A percentile compares a stretch with the other conserved stretches of the same genome.
phyloP scores from a whole-genome alignment of 352 stramenopile genomes.

The Pythium sp. region DNA sequence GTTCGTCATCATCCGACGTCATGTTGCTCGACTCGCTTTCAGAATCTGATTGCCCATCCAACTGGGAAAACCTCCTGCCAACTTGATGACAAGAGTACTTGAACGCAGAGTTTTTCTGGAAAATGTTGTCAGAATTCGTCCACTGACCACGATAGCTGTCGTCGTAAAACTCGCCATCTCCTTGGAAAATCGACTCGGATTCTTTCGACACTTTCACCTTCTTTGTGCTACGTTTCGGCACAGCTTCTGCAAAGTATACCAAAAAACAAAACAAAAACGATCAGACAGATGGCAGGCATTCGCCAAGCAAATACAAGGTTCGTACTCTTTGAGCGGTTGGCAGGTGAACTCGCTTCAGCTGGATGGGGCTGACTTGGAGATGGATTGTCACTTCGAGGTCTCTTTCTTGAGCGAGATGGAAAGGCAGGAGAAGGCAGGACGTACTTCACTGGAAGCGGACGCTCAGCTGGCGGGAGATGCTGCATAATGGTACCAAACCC shows the following conservation, averaged over 20 bases:
- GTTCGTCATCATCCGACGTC: conserved; percentile 51
- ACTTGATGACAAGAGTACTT: conserved; percentile 22
- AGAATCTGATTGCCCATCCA: conserved; percentile 60
- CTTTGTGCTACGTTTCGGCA: conserved; percentile 17
- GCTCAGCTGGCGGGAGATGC: conserved; percentile 58
- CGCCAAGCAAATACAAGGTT: neutral
- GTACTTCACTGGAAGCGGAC: conserved; percentile 63
- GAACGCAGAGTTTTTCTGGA: conserved; percentile 33
- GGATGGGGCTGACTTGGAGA: conserved; percentile 23
- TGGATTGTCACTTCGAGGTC: conserved; percentile 48
- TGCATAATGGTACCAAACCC: conserved; percentile 79
- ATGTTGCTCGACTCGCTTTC: conserved; percentile 48
- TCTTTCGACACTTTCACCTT: conserved; percentile 22
- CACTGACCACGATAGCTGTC: neutral
- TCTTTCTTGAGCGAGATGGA: conserved; percentile 69
- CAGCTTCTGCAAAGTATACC: conserved; percentile 3
- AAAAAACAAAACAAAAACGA: neutral
- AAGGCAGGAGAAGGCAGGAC: conserved; percentile 73
- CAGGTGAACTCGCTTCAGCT: conserved; percentile 14
- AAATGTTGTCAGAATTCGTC: conserved; percentile 26
- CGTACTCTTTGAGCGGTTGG: neutral
- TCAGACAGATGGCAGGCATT: conserved; percentile 1
- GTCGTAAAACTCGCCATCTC: conserved; percentile 40
- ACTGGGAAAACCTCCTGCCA: conserved; percentile 28
- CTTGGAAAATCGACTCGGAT: conserved; percentile 38